phyloP scores from a whole-genome alignment of 129 eudicot species.

The Gnaphalium uliginosum region DNA sequence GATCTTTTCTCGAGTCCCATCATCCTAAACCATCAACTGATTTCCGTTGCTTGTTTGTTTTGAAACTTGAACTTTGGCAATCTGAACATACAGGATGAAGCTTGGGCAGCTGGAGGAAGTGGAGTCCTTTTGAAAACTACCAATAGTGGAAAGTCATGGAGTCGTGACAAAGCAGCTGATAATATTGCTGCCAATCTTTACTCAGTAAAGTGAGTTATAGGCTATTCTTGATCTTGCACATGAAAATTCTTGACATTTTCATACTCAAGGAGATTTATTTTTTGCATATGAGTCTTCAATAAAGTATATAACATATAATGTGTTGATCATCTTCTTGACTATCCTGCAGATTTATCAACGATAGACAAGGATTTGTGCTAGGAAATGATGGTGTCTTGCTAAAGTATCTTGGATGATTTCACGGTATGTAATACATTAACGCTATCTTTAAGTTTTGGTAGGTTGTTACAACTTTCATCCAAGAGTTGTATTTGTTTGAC shows the following conservation, averaged over 20 bases:
- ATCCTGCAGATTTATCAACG: conserved; percentile 77
- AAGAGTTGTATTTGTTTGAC: not conserved
- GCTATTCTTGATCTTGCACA: conserved; percentile 16
- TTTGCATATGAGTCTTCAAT: not conserved
- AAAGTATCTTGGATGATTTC: conserved; percentile 79
- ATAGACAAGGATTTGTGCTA: conserved; percentile 88
- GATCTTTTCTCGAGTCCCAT: not conserved
- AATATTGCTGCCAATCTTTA: conserved; percentile 96
- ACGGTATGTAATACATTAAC: conserved; percentile 32
- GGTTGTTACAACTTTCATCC: not conserved
- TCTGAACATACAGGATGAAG: conserved; percentile 73
- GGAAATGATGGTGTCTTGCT: conserved; percentile 98
- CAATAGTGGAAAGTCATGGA: conserved; percentile 95
- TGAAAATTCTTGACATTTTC: not conserved
- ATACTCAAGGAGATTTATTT: not conserved
- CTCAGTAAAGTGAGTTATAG: conserved; percentile 79
- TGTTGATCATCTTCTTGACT: conserved; percentile 9
- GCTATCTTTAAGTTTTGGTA: not conserved
- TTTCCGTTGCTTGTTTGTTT: too few relatives aligned
- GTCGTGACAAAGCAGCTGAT: conserved; percentile 97
- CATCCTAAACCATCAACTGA: not conserved
- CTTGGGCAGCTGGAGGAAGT: conserved; percentile 99
- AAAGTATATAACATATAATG: not conserved
- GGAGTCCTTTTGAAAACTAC: conserved; percentile 87
- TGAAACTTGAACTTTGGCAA: conserved; percentile 9